phyloP scores from a whole-genome alignment of 805 yeast genomes.

The Kurtzmaniella cleridarum region DNA sequence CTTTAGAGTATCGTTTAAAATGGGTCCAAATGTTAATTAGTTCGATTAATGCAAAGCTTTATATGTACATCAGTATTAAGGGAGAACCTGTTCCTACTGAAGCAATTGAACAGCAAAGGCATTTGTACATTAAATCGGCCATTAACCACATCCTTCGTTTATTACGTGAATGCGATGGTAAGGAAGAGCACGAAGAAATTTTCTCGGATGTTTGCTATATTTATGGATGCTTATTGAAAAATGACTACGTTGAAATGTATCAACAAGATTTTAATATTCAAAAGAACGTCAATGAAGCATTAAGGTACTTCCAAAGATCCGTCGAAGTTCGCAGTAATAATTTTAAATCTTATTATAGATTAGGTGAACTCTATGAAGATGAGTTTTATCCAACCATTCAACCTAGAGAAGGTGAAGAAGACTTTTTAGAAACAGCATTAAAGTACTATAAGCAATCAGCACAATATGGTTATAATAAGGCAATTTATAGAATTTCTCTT shows the following conservation, averaged over 20 bases:
- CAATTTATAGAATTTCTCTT: conserved; percentile 38
- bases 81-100: conserved; percentile 32
- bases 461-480: conserved; percentile 37
- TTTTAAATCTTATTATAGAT: conserved; percentile 28
- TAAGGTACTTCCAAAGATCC: conserved; percentile 26
- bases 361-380: conserved; percentile 36
- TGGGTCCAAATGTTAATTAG: conserved; percentile 39
- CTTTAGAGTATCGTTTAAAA: conserved; percentile 34
- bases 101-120: conserved; percentile 25
- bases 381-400: conserved; percentile 15
- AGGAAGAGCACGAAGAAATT: conserved; percentile 11
- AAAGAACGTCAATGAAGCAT: conserved; percentile 22
- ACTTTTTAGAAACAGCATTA: conserved; percentile 27
- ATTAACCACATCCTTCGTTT: conserved; percentile 33
- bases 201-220: conserved; percentile 28
- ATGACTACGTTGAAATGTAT: conserved; percentile 24
- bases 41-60: conserved; percentile 34
- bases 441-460: conserved; percentile 32
- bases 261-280: conserved; percentile 33
- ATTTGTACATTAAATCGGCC: conserved; percentile 32
- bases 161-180: conserved; percentile 25
- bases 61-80: conserved; percentile 37
- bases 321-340: conserved; percentile 26
- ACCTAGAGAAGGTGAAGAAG: conserved; percentile 2
- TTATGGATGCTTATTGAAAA: conserved; percentile 34